Percentiles rank a stretch among this genome's conserved stretches.
These are phyloP conservation scores for Tricholoma furcatifolium DNA, from an alignment of 768 basidiomycete species.

Conservation along the genomic window DNA sequence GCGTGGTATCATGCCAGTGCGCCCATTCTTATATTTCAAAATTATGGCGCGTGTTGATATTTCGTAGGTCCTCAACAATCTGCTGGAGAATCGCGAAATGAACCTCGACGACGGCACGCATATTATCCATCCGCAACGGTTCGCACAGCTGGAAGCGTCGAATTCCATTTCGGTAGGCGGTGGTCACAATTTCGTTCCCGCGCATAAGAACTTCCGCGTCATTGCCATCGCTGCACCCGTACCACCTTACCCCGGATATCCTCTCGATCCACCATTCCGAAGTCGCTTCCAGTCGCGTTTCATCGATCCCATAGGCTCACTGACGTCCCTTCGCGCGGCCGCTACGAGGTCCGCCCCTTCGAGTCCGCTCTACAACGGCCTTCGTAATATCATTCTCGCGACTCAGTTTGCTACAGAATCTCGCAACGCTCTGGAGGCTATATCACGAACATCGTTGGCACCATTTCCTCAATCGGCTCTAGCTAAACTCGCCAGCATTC, in stretches of 20 bases:
- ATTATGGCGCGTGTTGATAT: background rate
- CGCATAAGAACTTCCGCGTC: constrained; percentile 66
- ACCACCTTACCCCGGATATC: constrained; percentile 66
- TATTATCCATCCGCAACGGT: constrained; percentile 63
- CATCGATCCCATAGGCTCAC: constrained; percentile 55
- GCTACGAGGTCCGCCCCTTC: constrained; percentile 3
- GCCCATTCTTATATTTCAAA: constrained; percentile 16
- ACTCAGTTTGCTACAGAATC: constrained; percentile 65
- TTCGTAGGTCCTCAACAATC: constrained; percentile 56
- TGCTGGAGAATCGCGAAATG: constrained; percentile 74
- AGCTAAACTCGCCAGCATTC: constrained; percentile 45
- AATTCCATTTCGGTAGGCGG: constrained; percentile 26
- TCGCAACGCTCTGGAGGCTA: constrained; percentile 48
- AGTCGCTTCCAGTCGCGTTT: constrained; percentile 71
- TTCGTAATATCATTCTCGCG: constrained; percentile 57
- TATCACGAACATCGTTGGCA: constrained; percentile 52
- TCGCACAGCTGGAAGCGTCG: constrained; percentile 43
- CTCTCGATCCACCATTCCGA: constrained; percentile 65
- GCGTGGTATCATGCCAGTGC: constrained; percentile 68
- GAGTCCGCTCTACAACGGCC: constrained; percentile 36
- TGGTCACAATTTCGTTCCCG: constrained; percentile 55
- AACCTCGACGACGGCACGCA: constrained; percentile 72
- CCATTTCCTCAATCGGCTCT: constrained; percentile 68
- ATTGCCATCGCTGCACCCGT: constrained; percentile 71
- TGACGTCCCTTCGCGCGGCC: constrained; percentile 36